phyloP scores from a whole-genome alignment of 495 filamentous ascomycete genomes.

The Geopyxis carbonaria region DNA sequence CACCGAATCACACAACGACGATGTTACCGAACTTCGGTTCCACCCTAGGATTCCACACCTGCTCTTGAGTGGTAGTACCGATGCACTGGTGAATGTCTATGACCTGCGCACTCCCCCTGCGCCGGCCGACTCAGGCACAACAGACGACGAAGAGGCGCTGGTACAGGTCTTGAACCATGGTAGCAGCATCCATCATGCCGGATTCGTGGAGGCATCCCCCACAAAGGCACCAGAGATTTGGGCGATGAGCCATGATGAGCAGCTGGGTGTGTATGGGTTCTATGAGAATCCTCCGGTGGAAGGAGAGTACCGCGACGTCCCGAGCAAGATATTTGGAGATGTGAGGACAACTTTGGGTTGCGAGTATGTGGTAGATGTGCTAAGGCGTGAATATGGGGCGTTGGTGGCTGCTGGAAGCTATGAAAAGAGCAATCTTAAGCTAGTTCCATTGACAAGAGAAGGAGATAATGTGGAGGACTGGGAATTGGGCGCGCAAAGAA shows the following conservation, averaged over 20 bases:
- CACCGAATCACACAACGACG: slow-evolving; percentile 78
- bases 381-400: slow-evolving; percentile 41
- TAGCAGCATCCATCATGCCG: slow-evolving; percentile 65
- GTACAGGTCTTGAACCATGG: slow-evolving; percentile 76
- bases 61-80: slow-evolving; percentile 77
- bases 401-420: slow-evolving; percentile 42
- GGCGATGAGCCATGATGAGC: slow-evolving; percentile 26
- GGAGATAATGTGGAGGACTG: no score
- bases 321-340: slow-evolving; percentile 42
- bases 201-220: slow-evolving; percentile 38
- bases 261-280: slow-evolving; percentile 26
- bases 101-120: slow-evolving; percentile 28
- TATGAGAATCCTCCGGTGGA: slow-evolving; percentile 3
- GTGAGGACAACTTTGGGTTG: slow-evolving; percentile 51
- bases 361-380: slow-evolving; percentile 67
- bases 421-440: no score
- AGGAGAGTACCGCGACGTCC: neutral
- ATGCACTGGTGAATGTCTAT: slow-evolving; percentile 76
- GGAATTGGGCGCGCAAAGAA: no score
- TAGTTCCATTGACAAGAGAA: no score
- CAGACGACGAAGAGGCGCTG: slow-evolving; percentile 58
- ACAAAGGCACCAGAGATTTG: slow-evolving; percentile 31
- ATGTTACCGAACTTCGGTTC: slow-evolving; percentile 70
- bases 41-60: slow-evolving; percentile 45
- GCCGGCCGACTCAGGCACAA: slow-evolving; percentile 31